Base-by-base conservation (phyloP, 2,329 filamentous ascomycete genomes). In the Metarhizium anisopliae region DNA sequence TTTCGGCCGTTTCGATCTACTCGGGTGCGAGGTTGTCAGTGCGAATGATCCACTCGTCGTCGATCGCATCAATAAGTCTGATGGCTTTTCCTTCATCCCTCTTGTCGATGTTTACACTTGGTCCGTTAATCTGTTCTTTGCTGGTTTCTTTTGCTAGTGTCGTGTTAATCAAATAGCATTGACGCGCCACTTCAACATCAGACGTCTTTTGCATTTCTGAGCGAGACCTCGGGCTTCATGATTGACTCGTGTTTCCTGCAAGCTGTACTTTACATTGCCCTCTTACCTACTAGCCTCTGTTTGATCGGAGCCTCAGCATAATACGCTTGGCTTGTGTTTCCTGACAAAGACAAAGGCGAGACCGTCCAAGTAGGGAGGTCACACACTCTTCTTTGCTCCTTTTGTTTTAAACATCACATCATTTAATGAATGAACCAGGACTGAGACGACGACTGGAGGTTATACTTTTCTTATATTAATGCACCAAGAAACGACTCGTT, bases 1-100 rank as follows among this genome's bases (percentile, higher is more conserved):
- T 61, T 59, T 61, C 60, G 59, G 53, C 51, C 52, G 60, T 61
- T 61, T 60, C 59, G 55, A 59, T 61, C 56, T 55, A 53, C 52
- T 59, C 51, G 50, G 55, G 51, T 54, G 43, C 55, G 25, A 54
- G 57, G 38, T 52, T 52, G 47, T 59, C 52, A 55, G 56, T 56
- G 57, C 59, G 55, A 58, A 56, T 45, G 54, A 57, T 56, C 59
- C 59, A 59, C 56, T 53, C 43, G 47, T 36, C 52, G 54, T 56
- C 57, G 54, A 58, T 59, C 50, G 38, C 49, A 49, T 52, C 47
- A 45, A 50, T 49, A 47, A 54, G 54, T 50, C 54, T 59, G 57
- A 43, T 40, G 45, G 7, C 40, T 40, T 55, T 53, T 45, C 53
- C 50, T 20, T 32, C 20, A 36, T 50, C 29, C 30, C 47, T 50